Evolutionary conservation across 257 asterid genomes (phyloP), one percentile per base, ranked within the genome.

Genomic region (Solanum acaule): DNA sequence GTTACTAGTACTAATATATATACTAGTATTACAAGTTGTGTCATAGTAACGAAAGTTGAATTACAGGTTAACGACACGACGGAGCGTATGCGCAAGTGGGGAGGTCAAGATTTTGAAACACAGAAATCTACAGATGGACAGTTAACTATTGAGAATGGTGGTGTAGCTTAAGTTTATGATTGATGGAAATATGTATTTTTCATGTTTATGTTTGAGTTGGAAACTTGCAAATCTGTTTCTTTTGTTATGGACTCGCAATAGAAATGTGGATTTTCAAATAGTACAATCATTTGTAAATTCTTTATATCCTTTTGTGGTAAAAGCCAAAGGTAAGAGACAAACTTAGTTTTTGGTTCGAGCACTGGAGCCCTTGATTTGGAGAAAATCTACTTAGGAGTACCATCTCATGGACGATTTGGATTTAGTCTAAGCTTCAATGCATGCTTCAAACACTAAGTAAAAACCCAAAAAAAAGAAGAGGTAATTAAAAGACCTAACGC

Each of bases 41-140:
- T 13, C 37, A 3, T 38, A 6, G 27, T 20, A 63, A 38, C 4
- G 33, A 9, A 86, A 86, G 3, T 42, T 78, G 18, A 71, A 16
- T 73, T 88, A 49, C 92, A 95, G 96, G 96, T 93, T 25, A 94
- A 90, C 88, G 93, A 94, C 52, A 93, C 98, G 20, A 88, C 92
- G 2, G 93, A 93, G 87, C 92, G 97, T 68, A 92, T 95, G 95
- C 88, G 92, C 18, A 93, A 91, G 70, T 95, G 98, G 97, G 98
- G 98, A 23, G 96, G 95, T 13, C 94, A 90, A 85, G 88, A 89
- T 27, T 63, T 81, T 81, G 87, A 72, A 33, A 31, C 67, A 14
- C 49, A 81, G 16, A 81, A 46, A 81, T 29, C 67, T 81, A 3
- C 18, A 7, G 27, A 81, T 8, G 86, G 86, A 11, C 86, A 46